Percentiles rank a stretch among this genome's conserved stretches.
phyloP scores from a whole-genome alignment of 805 yeast genomes.

The Sugiyamaella marilandica region DNA sequence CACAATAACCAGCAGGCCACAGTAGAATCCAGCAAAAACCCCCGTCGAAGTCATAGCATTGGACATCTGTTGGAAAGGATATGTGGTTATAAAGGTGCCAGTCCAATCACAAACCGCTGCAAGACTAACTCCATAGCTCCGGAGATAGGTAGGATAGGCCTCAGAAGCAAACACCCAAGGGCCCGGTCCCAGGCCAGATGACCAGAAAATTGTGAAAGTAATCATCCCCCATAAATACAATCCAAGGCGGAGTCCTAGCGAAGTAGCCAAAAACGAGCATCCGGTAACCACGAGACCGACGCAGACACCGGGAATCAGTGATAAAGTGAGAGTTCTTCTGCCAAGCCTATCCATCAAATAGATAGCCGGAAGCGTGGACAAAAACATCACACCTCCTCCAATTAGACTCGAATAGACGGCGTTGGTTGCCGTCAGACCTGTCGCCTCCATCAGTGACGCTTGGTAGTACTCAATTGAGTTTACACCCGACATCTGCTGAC shows the following conservation, averaged over 20 bases:
- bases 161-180: constrained; percentile 13
- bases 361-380: constrained; percentile 10
- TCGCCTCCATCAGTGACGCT: constrained; percentile 6
- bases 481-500: constrained; percentile 15
- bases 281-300: constrained; percentile 11
- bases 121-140: constrained; percentile 11
- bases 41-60: constrained; percentile 13
- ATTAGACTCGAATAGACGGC: constrained; percentile 12
- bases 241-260: constrained; percentile 5
- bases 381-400: constrained; percentile 13
- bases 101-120: constrained; percentile 13
- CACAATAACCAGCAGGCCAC: constrained; percentile 5
- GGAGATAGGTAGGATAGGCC: constrained; percentile 10
- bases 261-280: constrained; percentile 4
- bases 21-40: constrained; percentile 11
- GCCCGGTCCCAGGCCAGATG: constrained; percentile 13
- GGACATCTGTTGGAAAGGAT: constrained; percentile 12
- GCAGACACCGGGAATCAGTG: constrained; percentile 9
- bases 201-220: constrained; percentile 9
- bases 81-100: constrained; percentile 11
- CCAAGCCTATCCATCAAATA: constrained; percentile 10
- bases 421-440: constrained; percentile 5
- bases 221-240: constrained; percentile 11
- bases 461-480: constrained; percentile 12
- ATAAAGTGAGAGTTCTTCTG: constrained; percentile 6